Base-by-base conservation (phyloP, 2,329 filamentous ascomycete genomes). In the Ophiosphaerella korrae region DNA sequence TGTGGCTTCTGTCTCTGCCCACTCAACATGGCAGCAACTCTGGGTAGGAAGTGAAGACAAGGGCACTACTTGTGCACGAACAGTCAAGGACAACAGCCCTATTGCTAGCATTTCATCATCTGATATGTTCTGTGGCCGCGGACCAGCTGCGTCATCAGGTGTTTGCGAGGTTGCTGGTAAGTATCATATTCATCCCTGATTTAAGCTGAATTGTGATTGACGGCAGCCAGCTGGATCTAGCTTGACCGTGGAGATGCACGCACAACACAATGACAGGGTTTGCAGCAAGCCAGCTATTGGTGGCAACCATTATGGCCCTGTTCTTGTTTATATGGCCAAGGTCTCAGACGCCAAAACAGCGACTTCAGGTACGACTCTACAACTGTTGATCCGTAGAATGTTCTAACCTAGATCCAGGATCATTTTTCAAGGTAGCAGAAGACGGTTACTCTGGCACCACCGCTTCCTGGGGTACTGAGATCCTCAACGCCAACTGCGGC, bases 191-290 rank as follows among this genome's bases (percentile, higher is more conserved):
- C 24, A 45, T 36, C 16, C 23, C 8, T 35, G 8, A 38, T 2
- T 29, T 18, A 11, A 43, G 18, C 8, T 23, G 38, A 13, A 7
- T 32, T 42, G 42, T 60, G 69, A 45, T 63, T 31, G 8, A 35
- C 7, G 7, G 5, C n/a, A 16, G 7, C 31, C 43, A 73, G 71
- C 71, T 43, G 71, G 71, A 21, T 32, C 31, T 37, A 43, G 63
- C 35, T 64, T 74, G 12, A 73, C 71, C 21, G 71, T 74, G 2
- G 71, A 74, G 48, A 66, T 74, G 71, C 71, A 74, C 59, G 64
- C 66, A 26, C 71, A 74, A 26, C 68, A 68, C 39, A 61, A 60
- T 32, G 60, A 66, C 14, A 67, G 71, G 42, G 52, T 52, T 2
- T 74, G 71, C 63, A 53, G 54, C 12, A 50, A 67, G 33, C 64